A percentile compares a stretch with the other conserved stretches of the same genome.
Conservation (phyloP, 148 eudicot genomes). For the Chenopodium berlandieri region DNA sequence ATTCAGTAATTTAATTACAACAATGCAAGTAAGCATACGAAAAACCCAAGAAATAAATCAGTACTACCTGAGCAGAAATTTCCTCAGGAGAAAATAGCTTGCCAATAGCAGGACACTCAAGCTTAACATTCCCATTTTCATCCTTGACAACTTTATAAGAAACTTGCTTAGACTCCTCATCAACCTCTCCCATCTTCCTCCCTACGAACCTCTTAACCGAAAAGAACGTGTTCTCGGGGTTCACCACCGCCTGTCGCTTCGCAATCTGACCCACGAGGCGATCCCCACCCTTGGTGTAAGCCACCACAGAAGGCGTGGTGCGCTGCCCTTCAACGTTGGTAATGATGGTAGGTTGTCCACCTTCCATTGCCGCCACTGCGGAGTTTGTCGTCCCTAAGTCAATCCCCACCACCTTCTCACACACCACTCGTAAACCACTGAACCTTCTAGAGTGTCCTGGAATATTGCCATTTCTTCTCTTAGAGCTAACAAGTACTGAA, state of each 20-base stretch:
- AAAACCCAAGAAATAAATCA: not conserved
- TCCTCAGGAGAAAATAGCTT: conserved; percentile 64
- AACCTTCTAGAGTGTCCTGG: not conserved
- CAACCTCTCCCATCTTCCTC: conserved; percentile 52
- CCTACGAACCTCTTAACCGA: conserved; percentile 45
- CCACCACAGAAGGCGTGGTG: conserved; percentile 76
- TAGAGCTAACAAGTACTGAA: not conserved
- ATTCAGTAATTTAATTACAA: not conserved
- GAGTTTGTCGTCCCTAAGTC: conserved; percentile 76
- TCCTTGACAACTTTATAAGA: conserved; percentile 62
- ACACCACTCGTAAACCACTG: conserved; percentile 35
- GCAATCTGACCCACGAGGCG: conserved; percentile 66
- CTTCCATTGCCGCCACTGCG: conserved; percentile 81
- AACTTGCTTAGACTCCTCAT: conserved; percentile 71
- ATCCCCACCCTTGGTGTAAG: conserved; percentile 55
- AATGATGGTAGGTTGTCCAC: conserved; percentile 66
- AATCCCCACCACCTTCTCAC: conserved; percentile 71
- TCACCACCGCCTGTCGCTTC: conserved; percentile 44
- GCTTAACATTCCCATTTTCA: conserved; percentile 71
- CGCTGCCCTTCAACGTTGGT: conserved; percentile 65
- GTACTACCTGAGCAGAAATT: conserved; percentile 64
- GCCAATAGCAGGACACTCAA: conserved; percentile 69
- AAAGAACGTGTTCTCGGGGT: conserved; percentile 48
- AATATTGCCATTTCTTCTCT: not conserved
- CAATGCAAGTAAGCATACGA: not conserved